These are phyloP conservation scores for Candida sanyaensis DNA, from an alignment of 1,139 yeast genomes.

Conservation along the genomic window DNA sequence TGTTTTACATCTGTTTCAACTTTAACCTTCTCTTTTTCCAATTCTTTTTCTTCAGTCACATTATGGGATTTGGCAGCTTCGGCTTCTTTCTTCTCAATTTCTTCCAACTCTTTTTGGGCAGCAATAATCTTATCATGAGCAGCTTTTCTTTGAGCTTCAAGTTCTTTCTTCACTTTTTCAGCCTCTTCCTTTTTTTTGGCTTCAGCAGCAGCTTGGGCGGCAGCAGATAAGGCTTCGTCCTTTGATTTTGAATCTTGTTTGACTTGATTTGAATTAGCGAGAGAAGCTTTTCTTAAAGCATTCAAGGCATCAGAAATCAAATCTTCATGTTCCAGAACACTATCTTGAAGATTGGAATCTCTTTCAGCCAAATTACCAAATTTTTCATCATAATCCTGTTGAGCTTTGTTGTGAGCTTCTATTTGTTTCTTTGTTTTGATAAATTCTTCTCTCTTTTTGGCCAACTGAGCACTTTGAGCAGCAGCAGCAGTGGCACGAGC, in stretches of 20 bases:
- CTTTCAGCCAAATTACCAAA: neutral
- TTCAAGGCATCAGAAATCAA: slow-evolving; percentile 6
- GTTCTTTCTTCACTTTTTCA: slow-evolving; percentile 13
- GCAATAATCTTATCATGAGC: slow-evolving; percentile 7
- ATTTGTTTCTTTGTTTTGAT: neutral
- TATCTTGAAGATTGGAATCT: slow-evolving; percentile 7
- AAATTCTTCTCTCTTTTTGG: slow-evolving; percentile 1
- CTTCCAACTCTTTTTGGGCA: slow-evolving; percentile 18
- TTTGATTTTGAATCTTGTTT: slow-evolving; percentile 1
- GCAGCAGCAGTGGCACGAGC: neutral
- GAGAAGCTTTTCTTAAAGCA: slow-evolving; percentile 3
- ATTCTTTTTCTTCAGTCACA: slow-evolving; percentile 7
- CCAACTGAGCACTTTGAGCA: neutral
- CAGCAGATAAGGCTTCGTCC: slow-evolving; percentile 3
- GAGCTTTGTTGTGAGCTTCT: neutral
- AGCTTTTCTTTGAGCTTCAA: slow-evolving; percentile 18
- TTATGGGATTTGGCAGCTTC: slow-evolving; percentile 15
- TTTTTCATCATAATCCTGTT: slow-evolving; percentile 1
- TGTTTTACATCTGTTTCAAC: slow-evolving; percentile 7
- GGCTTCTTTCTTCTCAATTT: slow-evolving; percentile 16
- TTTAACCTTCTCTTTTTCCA: slow-evolving; percentile 8
- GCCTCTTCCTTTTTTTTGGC: slow-evolving; percentile 13
- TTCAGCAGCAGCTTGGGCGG: slow-evolving; percentile 8
- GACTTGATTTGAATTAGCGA: neutral
- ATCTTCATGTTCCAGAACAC: slow-evolving; percentile 5